These are phyloP conservation scores for Candida hispaniensis DNA, from an alignment of 805 yeast genomes.

Conservation along the genomic window DNA sequence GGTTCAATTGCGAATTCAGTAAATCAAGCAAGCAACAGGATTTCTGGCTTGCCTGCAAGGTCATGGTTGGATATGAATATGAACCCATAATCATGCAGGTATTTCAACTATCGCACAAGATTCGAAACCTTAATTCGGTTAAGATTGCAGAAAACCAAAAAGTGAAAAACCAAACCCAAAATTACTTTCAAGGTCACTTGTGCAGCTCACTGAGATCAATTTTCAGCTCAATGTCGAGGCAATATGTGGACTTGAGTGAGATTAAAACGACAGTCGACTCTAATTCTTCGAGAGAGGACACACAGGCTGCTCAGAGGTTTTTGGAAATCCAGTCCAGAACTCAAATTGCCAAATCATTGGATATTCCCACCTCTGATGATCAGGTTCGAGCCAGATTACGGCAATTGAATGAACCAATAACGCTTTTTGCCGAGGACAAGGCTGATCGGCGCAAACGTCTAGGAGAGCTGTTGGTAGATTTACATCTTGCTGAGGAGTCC, in stretches of 20 bases:
- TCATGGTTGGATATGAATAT: too few species aligned
- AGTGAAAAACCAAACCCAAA: too few species aligned
- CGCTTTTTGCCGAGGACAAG: constrained; percentile 47
- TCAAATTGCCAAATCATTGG: constrained; percentile 21
- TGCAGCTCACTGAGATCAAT: too few species aligned
- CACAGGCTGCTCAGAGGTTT: constrained; percentile 12
- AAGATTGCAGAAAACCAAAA: too few species aligned
- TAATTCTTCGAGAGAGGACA: constrained; percentile 5
- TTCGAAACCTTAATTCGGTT: too few species aligned
- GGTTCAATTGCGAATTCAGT: too few species aligned
- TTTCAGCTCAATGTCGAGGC: too few species aligned
- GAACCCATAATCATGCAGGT: too few species aligned
- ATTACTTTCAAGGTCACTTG: too few species aligned
- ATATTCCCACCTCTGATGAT: constrained; percentile 55
- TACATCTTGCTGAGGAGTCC: constrained; percentile 18
- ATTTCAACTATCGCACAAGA: too few species aligned
- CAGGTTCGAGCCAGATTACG: constrained; percentile 46
- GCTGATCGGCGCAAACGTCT: constrained; percentile 54
- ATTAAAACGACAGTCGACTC: constrained; percentile 15
- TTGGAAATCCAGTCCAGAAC: constrained; percentile 7
- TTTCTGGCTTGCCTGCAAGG: too few species aligned
- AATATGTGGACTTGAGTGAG: constrained; percentile 12
- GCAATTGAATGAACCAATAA: constrained; percentile 45
- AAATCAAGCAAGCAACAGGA: too few species aligned
- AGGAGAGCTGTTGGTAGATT: constrained; percentile 35